These are phyloP conservation scores for Medicago ruthenica DNA, from an alignment of 306 rosid species.

Conservation along the genomic window DNA sequence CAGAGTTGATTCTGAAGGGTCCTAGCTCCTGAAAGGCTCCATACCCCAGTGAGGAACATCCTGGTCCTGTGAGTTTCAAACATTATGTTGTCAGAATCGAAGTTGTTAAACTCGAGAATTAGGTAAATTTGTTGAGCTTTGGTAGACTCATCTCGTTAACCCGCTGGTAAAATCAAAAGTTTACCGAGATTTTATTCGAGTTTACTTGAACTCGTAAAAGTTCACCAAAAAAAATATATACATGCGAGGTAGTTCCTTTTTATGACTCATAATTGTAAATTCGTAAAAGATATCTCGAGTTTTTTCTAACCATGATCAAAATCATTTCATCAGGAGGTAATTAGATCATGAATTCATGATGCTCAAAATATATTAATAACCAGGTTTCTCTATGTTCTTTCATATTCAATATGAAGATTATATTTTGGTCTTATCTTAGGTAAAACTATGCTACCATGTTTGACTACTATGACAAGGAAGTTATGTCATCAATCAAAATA, in stretches of 20 bases:
- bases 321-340: too few species aligned
- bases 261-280: background rate
- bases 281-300: background rate
- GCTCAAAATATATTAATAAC: too few species aligned
- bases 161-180: background rate
- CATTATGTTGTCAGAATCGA: background rate
- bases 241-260: background rate
- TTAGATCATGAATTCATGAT: too few species aligned
- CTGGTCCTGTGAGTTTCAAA: constrained; percentile 46
- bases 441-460: too few species aligned
- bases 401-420: too few species aligned
- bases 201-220: background rate
- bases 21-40: constrained; percentile 68
- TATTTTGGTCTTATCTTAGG: too few species aligned
- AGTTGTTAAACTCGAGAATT: background rate
- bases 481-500: too few species aligned
- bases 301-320: background rate
- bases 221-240: background rate
- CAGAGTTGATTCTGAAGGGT: constrained; percentile 62
- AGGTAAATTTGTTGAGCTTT: background rate
- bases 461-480: too few species aligned
- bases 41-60: constrained; percentile 59
- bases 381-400: too few species aligned
- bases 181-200: background rate
- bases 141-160: background rate